Base-by-base conservation (phyloP, 139 green algal species). In the Desmodesmus armatus region DNA sequence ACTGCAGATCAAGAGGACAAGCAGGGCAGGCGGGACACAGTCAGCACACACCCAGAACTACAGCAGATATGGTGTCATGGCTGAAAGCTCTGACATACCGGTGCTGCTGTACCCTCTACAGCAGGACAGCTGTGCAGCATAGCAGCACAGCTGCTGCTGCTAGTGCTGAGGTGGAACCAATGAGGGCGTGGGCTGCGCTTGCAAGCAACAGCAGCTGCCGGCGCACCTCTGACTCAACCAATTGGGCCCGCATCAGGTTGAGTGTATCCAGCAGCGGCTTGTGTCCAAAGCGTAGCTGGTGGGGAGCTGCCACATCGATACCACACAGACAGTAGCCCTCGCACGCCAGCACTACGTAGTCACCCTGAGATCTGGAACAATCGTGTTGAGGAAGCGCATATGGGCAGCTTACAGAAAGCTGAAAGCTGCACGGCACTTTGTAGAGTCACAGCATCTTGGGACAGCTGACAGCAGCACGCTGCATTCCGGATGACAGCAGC, bases 241-340 rank as follows among this genome's bases (percentile, higher is more conserved):
- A 67, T 70, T 94, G 87, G 17, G 44, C 27, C 0, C 75, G 29
- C 31, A 95, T 89, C 9, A 60, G 39, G 5, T 29, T 9, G 11
- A 94, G 73, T 33, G 15, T 51, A 1, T 81, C 29, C 27, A 40
- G 53, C n/a, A 92, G 33, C 0, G 80, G 47, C 31, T 40, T 72
- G 78, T 2, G 65, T 43, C 78, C 40, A 27, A n/a, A 27, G 25
- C 43, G 27, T n/a, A 90, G 17, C 62, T 93, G 85, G 39, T 91
- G 87, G 19, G 95, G 95, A 11, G 94, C 92, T 40, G 93, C 91
- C 21, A 98, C 93, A 85, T 98, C 95, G 21, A 96, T 92, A 21
- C 95, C 95, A 79, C 88, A 92, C 0, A 98, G 44, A 75, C 89
- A 94, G 7, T 93, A 13, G 27, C 90, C 87, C 73, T 98, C 95